Percentiles rank a stretch among this genome's conserved stretches.
Evolutionary conservation across 1,284 basidiomycete species (phyloP).

Genomic region (Cutaneotrichosporon sp.): DNA sequence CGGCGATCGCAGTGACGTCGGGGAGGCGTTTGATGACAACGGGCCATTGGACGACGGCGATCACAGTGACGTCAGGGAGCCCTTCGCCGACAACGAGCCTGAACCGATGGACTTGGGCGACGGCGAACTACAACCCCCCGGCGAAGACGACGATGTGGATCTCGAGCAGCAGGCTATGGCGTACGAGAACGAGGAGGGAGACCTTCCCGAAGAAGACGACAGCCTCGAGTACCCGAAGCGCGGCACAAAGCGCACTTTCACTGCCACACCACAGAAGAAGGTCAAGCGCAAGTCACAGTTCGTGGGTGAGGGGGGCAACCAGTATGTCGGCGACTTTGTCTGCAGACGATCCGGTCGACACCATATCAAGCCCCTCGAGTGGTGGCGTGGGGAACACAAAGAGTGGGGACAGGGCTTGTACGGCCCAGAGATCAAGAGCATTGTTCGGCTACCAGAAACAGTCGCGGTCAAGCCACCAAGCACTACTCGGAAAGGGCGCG

Average conservation of each 20-base stretch:
- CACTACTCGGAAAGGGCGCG: neutral
- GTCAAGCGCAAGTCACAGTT: slow-evolving; percentile 20
- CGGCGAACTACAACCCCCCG: slow-evolving; percentile 7
- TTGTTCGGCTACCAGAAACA: slow-evolving; percentile 54
- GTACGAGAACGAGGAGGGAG: slow-evolving; percentile 11
- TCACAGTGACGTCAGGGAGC: slow-evolving; percentile 4
- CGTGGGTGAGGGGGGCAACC: neutral
- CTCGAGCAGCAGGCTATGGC: slow-evolving; percentile 8
- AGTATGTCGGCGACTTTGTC: slow-evolving; percentile 56
- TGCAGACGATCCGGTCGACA: slow-evolving; percentile 71
- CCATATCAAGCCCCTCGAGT: slow-evolving; percentile 76
- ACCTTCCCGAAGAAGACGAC: neutral
- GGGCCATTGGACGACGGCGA: slow-evolving; percentile 18
- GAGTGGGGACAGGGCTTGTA: slow-evolving; percentile 66
- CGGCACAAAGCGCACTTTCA: neutral
- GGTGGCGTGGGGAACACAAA: slow-evolving; percentile 88
- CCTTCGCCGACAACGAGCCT: slow-evolving; percentile 28
- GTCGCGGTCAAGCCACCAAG: neutral
- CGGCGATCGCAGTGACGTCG: slow-evolving; percentile 14
- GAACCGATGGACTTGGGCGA: slow-evolving; percentile 8
- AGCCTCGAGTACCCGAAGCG: neutral
- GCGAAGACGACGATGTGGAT: slow-evolving; percentile 7
- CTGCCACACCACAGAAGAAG: neutral
- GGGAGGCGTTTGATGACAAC: slow-evolving; percentile 23
- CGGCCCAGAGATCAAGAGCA: slow-evolving; percentile 78